Evolutionary conservation across 169 alveolate species (phyloP), one percentile per base, ranked within the genome.

Genomic region (Plasmodium gallinaceum): DNA sequence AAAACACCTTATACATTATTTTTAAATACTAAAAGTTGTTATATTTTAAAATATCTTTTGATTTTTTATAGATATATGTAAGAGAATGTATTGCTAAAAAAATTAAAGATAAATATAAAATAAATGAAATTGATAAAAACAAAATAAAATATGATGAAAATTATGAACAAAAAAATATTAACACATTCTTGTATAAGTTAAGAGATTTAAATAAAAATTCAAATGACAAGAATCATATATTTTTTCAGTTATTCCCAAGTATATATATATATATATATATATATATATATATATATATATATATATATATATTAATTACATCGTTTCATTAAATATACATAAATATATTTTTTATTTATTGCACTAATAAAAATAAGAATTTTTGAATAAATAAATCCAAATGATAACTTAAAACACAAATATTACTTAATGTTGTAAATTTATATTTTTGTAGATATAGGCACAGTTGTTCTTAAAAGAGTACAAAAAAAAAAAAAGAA

Each of bases 81-180:
- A 39, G 92, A 43, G 92, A 86, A 42, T 86, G 92, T 20, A 46
- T 86, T 58, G 92, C 92, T 39, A 62, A 60, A 16, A 52, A 60
- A 86, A 86, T 86, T 7, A 69, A 45, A 60, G 18, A 42, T 22
- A 86, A 86, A 70, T 86, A 86, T 52, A 69, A 71, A 86, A 86
- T 86, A 37, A 52, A 43, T 16, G 92, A 86, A 86, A 43, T 71
- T 70, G 66, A 57, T 20, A 61, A 24, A 60, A 51, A 70, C 20
- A 42, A 42, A 61, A 54, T 60, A 60, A 43, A 14, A 64, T 71
- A 58, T 46, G 87, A 86, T 71, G 92, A 86, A 86, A 71, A 86
- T 60, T 86, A 86, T 71, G 92, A 86, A 42, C 76, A 86, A 37
- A 70, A 61, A 45, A 73, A 86, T 71, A 66, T 86, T 58, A 86